Evolutionary conservation across 495 filamentous ascomycete genomes (phyloP).

Genomic region (Penicillium canariense): DNA sequence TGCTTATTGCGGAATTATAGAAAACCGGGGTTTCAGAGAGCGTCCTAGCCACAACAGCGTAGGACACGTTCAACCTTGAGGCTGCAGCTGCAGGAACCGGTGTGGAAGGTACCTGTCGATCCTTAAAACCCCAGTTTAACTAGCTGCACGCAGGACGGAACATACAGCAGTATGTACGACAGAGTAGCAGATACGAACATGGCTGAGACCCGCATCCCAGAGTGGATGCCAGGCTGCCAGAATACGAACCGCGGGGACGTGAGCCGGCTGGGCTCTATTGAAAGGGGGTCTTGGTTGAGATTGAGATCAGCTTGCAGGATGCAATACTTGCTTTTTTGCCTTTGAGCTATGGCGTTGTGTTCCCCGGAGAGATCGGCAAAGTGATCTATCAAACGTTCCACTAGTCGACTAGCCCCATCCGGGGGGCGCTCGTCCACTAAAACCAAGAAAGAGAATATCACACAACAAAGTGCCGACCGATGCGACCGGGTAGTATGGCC

Average conservation of each 20-base stretch:
- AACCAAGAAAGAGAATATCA: neutral
- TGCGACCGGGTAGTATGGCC: neutral
- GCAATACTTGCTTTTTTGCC: slow-evolving; percentile 4
- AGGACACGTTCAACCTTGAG: slow-evolving; percentile 5
- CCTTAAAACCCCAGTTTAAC: neutral
- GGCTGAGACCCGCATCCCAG: neutral
- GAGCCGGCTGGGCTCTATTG: slow-evolving; percentile 1
- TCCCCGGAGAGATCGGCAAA: slow-evolving; percentile 2
- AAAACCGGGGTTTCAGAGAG: neutral
- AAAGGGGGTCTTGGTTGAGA: neutral
- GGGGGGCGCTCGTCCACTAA: neutral
- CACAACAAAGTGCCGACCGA: neutral
- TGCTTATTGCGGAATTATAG: neutral
- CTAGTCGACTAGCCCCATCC: neutral
- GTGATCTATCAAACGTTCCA: slow-evolving; percentile 2
- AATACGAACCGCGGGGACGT: slow-evolving; percentile 1
- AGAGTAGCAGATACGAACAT: neutral
- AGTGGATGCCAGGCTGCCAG: neutral
- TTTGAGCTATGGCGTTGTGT: neutral
- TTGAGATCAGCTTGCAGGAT: neutral
- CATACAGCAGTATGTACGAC: neutral
- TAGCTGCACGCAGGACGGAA: neutral
- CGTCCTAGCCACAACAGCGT: neutral
- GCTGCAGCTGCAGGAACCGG: slow-evolving; percentile 4
- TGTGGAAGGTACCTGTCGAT: slow-evolving; percentile 3